Evolutionary conservation across 2,329 filamentous ascomycete genomes (phyloP), one percentile per base, ranked within the genome.

Genomic region (Aspergillus udagawae): DNA sequence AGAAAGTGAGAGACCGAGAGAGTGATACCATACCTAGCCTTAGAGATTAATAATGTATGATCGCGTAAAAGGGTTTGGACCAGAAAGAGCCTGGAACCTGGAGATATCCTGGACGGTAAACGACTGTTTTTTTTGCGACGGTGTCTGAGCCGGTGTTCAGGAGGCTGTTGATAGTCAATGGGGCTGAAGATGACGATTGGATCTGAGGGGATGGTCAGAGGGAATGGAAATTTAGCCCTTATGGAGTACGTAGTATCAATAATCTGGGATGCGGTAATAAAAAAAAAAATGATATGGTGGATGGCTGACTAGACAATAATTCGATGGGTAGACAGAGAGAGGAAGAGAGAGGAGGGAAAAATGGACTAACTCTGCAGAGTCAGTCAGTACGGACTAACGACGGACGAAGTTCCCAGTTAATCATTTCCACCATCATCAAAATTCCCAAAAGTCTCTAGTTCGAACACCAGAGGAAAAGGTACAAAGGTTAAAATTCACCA

Each of bases 121-220:
- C 61, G 61, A 20, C 42, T 21, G 23, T 59, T 61, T 61, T 60
- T 61, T 60, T 60, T 61, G 61, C 60, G 60, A 59, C 59, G 59
- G 59, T 57, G 59, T 60, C 59, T 52, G 51, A 51, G 49, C 60
- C 49, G 55, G 58, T 62, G 47, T 55, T 52, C 52, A 54, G 42
- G 55, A 55, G 51, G 59, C 58, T 54, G 58, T 60, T 60, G 58
- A 62, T 60, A 57, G 49, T 57, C 21, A n/a, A 41, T 56, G 54
- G 54, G 54, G 54, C 54, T 27, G 54, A 23, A 38, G 52, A 54
- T 32, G 38, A 54, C 48, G 52, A 57, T 57, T 54, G 47, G 53
- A 54, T 45, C 51, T 45, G 20, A 45, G 8, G 41, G 17, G 6
- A 35, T 35, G 4, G 32, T 35, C 32, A 35, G 32, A 35, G 32